phyloP scores from a whole-genome alignment of 2,329 filamentous ascomycete genomes.

The Colletotrichum camelliae region DNA sequence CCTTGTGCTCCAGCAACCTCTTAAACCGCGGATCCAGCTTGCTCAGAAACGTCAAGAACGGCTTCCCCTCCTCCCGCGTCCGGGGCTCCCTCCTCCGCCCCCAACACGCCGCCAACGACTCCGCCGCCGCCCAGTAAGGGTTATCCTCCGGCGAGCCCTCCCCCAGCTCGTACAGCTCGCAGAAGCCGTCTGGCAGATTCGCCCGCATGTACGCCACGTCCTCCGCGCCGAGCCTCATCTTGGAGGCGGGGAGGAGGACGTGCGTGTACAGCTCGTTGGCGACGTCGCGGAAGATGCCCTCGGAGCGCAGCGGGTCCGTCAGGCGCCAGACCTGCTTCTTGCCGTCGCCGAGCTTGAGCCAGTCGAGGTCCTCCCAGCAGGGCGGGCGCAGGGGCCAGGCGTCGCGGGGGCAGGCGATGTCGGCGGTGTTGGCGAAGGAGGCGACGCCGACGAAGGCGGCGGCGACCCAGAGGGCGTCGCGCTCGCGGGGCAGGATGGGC shows the following conservation, averaged over 20 bases:
- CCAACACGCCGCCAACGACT: neutral
- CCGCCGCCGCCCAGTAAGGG: slow-evolving; percentile 37
- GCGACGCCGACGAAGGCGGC: slow-evolving; percentile 51
- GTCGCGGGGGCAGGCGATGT: slow-evolving; percentile 44
- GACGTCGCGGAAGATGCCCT: slow-evolving; percentile 50
- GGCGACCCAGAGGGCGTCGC: slow-evolving; percentile 53
- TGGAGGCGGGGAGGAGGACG: slow-evolving; percentile 12
- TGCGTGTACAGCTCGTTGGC: neutral
- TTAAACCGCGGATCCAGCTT: slow-evolving; percentile 49
- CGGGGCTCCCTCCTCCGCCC: neutral
- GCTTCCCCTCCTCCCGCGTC: slow-evolving; percentile 31
- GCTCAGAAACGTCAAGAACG: slow-evolving; percentile 52
- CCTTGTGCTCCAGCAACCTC: slow-evolving; percentile 51
- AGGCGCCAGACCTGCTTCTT: slow-evolving; percentile 61
- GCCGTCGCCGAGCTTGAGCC: slow-evolving; percentile 61
- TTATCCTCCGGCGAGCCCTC: slow-evolving; percentile 27
- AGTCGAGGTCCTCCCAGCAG: slow-evolving; percentile 54
- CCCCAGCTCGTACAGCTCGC: slow-evolving; percentile 30
- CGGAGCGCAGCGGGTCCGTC: slow-evolving; percentile 50
- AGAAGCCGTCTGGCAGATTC: slow-evolving; percentile 36
- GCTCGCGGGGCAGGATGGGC: slow-evolving; percentile 38
- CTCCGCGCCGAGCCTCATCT: slow-evolving; percentile 23
- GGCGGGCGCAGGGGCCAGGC: slow-evolving; percentile 61
- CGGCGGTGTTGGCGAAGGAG: slow-evolving; percentile 46
- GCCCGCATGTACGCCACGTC: slow-evolving; percentile 3